phyloP scores from a whole-genome alignment of 768 basidiomycete species.

The Suillus fuscotomentosus region DNA sequence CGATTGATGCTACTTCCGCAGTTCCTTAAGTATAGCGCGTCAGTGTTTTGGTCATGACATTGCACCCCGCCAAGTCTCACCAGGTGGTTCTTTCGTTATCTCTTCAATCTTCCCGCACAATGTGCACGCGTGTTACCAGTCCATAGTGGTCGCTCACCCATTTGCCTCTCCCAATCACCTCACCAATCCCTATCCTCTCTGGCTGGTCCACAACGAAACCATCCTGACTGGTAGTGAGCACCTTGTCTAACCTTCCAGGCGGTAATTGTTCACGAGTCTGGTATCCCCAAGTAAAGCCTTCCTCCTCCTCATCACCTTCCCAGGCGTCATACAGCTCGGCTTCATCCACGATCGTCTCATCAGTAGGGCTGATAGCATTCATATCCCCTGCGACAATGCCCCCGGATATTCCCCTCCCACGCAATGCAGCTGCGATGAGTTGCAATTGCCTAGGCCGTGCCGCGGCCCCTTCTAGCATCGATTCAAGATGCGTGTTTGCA shows the following conservation, averaged over 20 bases:
- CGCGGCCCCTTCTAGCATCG: constrained; percentile 46
- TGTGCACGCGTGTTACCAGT: constrained; percentile 40
- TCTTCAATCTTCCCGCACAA: constrained; percentile 21
- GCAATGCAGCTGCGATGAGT: constrained; percentile 50
- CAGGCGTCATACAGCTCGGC: constrained; percentile 62
- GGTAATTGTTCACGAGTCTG: constrained; percentile 51
- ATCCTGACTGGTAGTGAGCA: constrained; percentile 53
- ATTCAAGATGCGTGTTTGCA: constrained; percentile 77
- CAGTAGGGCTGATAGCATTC: constrained; percentile 57
- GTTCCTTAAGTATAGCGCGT: background rate
- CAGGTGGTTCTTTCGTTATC: background rate
- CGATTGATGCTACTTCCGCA: background rate
- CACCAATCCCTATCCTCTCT: constrained; percentile 52
- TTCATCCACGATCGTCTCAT: constrained; percentile 39
- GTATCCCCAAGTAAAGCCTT: constrained; percentile 68
- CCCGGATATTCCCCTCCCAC: constrained; percentile 44
- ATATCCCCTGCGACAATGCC: constrained; percentile 73
- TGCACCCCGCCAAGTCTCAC: background rate
- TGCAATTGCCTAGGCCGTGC: constrained; percentile 50
- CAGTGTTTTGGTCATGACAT: constrained; percentile 1
- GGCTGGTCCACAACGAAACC: constrained; percentile 55
- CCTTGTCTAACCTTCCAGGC: constrained; percentile 60
- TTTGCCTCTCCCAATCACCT: constrained; percentile 39
- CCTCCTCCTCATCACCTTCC: constrained; percentile 41
- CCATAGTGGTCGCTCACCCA: constrained; percentile 76